Evolutionary conservation across 176 grass and related monocot genomes (phyloP).

Genomic region (Oryza glaberrima): DNA sequence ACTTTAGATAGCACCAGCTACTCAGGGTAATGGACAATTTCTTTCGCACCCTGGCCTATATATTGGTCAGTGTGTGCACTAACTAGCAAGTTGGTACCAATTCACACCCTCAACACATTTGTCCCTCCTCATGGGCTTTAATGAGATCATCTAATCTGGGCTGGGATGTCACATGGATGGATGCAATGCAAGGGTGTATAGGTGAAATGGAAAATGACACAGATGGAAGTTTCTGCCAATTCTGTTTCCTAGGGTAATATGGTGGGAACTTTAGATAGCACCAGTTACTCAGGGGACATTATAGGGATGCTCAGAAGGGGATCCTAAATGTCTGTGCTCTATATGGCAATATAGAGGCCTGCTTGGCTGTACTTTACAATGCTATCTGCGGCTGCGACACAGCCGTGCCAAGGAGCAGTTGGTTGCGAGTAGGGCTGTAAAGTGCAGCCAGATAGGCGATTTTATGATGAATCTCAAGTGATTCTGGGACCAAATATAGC

Average conservation of each 20-base stretch:
- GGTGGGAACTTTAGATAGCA: constrained; percentile 1
- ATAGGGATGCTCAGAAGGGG: not conserved
- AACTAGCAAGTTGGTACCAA: not conserved
- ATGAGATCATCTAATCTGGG: not conserved
- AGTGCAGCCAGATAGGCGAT: not conserved
- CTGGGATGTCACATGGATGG: not conserved
- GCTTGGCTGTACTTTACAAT: too few relatives aligned
- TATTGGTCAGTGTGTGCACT: not conserved
- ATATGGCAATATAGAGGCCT: not conserved
- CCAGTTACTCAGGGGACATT: not conserved
- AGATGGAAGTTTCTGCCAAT: not conserved
- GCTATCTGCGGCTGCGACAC: too few relatives aligned
- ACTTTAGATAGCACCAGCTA: not conserved
- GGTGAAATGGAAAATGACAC: not conserved
- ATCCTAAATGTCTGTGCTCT: not conserved
- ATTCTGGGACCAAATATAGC: not conserved
- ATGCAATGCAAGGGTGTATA: not conserved
- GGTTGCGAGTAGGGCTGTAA: too few relatives aligned
- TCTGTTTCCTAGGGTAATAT: not conserved
- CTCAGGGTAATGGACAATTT: not conserved
- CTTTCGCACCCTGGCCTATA: not conserved
- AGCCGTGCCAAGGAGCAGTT: too few relatives aligned
- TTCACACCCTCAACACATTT: not conserved
- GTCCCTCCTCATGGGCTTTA: not conserved
- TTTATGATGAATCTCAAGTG: not conserved